Evolutionary conservation across 2,329 filamentous ascomycete genomes (phyloP), one percentile per base, ranked within the genome.

Genomic region (Colletotrichum chrysophilum): DNA sequence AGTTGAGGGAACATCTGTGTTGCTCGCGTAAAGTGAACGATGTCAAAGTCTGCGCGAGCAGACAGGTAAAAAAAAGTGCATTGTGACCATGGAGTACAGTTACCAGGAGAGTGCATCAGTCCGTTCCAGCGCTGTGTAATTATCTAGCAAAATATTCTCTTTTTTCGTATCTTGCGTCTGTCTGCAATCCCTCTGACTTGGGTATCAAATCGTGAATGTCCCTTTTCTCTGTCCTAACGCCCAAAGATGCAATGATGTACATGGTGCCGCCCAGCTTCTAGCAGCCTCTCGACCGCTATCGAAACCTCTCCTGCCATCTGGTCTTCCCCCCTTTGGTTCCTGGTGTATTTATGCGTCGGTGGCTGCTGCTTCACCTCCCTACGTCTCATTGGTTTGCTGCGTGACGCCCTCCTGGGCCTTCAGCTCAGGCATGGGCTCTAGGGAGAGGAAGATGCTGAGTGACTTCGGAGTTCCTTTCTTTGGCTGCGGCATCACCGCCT

Each of bases 361-460:
- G n/a, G 28, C 21, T 8, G 55, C 18, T 55, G 66, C 75, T 30
- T 84, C 18, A n/a, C 7, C 26, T 16, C 21, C 82, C 10, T 81
- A 77, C 7, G 74, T 32, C 43, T 83, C 81, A 76, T 87, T 89
- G 3, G 86, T 86, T 80, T 91, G 90, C 32, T 87, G 78, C 2
- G 87, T 88, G 5, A 89, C 81, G 38, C 86, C 89, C 28, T 84
- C 84, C 56, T 85, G 86, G 34, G 81, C 85, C 77, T 86, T 90
- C 64, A 95, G 82, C 77, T 91, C 90, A 21, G 89, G 88, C 38
- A 94, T 83, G 14, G 89, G 84, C 16, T 83, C 83, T 30, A 85
- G 82, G 0, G 91, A 91, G 18, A 95, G 81, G 78, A 93, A 92
- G 26, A 93, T 84, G 76, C 89, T 91, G 87, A 95, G 85, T 55